phyloP scores from a whole-genome alignment of 2,329 filamentous ascomycete genomes.

The Hypoxylon sp. region DNA sequence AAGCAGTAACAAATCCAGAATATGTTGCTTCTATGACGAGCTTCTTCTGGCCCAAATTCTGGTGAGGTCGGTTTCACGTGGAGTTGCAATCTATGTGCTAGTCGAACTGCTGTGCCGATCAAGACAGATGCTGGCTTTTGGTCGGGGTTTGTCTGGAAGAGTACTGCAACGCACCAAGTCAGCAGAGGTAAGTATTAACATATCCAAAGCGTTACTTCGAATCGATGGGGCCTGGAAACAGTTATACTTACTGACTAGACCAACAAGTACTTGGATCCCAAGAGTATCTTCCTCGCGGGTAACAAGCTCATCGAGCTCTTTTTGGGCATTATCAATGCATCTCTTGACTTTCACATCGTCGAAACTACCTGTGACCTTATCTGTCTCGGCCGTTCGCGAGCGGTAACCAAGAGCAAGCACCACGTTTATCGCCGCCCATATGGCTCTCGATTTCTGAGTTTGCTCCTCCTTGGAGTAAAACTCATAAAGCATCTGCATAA shows the following conservation, averaged over 20 bases:
- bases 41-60: constrained; percentile 43
- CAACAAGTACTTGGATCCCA: constrained; percentile 51
- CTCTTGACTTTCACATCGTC: constrained; percentile 36
- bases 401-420: constrained; percentile 51
- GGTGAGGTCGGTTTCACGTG: constrained; percentile 44
- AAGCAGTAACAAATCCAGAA: constrained; percentile 55
- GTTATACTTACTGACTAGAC: constrained; percentile 45
- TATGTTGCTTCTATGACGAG: constrained; percentile 48
- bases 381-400: constrained; percentile 34
- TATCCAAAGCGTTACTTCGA: too few species aligned
- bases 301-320: constrained; percentile 51
- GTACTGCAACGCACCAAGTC: too few species aligned
- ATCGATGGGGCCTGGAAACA: too few species aligned
- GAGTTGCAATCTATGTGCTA: constrained; percentile 50
- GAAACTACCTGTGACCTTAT: constrained; percentile 26
- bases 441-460: constrained; percentile 38
- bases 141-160: constrained; percentile 51
- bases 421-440: constrained; percentile 52
- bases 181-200: too few species aligned
- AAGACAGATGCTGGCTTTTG: constrained; percentile 50
- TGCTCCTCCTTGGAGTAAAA: constrained; percentile 46
- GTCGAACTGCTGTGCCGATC: constrained; percentile 50
- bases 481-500: constrained; percentile 48
- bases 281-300: constrained; percentile 50
- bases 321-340: constrained; percentile 51